phyloP scores from a whole-genome alignment of 1,139 yeast species.

The Meyerozyma guilliermondii region DNA sequence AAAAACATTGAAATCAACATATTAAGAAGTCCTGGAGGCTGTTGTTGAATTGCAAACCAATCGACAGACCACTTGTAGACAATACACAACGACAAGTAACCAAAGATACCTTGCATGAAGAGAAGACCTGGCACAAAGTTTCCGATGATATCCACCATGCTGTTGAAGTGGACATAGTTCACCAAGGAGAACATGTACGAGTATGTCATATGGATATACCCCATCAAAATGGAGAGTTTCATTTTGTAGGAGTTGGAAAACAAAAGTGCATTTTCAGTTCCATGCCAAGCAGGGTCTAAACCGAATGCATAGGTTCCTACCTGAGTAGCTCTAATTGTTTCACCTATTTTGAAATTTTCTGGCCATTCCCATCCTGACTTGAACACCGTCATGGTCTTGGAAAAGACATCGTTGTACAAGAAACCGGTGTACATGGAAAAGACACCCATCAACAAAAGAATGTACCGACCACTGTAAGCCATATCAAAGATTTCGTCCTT shows the following conservation, averaged over 20 bases:
- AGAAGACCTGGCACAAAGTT: constrained; percentile 75
- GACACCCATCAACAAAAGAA: constrained; percentile 66
- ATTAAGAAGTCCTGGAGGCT: constrained; percentile 77
- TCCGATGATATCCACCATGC: constrained; percentile 64
- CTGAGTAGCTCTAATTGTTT: constrained; percentile 48
- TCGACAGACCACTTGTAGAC: constrained; percentile 76
- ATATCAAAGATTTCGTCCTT: constrained; percentile 78
- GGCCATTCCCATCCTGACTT: constrained; percentile 72
- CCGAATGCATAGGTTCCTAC: constrained; percentile 65
- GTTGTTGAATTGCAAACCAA: constrained; percentile 64
- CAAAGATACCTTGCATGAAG: constrained; percentile 82
- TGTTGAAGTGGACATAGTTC: constrained; percentile 54
- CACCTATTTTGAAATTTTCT: constrained; percentile 50
- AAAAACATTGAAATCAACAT: constrained; percentile 81
- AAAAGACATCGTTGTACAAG: constrained; percentile 71
- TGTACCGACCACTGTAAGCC: constrained; percentile 76
- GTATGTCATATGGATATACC: constrained; percentile 73
- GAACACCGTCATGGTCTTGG: constrained; percentile 71
- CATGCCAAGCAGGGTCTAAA: constrained; percentile 77
- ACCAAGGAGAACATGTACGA: constrained; percentile 65
- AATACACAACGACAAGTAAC: constrained; percentile 66
- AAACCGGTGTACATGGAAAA: constrained; percentile 79
- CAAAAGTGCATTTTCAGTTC: constrained; percentile 68
- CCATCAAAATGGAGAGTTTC: constrained; percentile 78
- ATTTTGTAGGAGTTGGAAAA: constrained; percentile 78